Base-by-base conservation (phyloP, 805 yeast genomes). In the Ogataea glucozyma region DNA sequence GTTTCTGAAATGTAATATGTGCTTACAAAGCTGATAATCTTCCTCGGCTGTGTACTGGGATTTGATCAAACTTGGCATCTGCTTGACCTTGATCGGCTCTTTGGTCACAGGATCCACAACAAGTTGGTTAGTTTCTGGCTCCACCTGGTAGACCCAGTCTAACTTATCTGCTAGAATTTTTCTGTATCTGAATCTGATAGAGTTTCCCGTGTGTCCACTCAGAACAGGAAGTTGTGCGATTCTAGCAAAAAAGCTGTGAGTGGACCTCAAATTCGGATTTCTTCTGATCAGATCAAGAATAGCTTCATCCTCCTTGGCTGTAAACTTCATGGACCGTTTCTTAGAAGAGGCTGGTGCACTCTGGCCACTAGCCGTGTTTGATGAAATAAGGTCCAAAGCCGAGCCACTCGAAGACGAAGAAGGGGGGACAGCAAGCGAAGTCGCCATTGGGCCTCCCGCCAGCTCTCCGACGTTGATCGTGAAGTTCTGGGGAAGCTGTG, bases 141-240 rank as follows among this genome's bases (percentile, higher is more conserved):
- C 76, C 13, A 74, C 71, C 44, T 74, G 66, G 50, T 76, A 79
- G 16, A 76, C 83, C 47, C 62, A 78, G 2, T 64, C 66, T 29
- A 79, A 49, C 26, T 65, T 57, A 22, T 66, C 61, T 2, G 70
- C 56, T 12, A 79, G 56, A 20, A 71, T 67, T 18, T 69, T 73
- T 49, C 82, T 69, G 54, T 62, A 79, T 55, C 85, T 71, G 51
- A 75, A 85, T 51, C 95, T 72, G 35, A 85, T 79, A 1, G 90
- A 83, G 51, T 85, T 82, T 10, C 89, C 88, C 0, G 91, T 83
- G 64, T 85, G 93, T 38, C 77, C 78, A 16, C 74, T 72, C 42
- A 85, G 67, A 19, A 53, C 35, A 1, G 60, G 58, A 37, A 74
- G 64, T 21, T 71, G 66, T 0, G 88, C 80, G 52, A 86, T 77